phyloP scores from a whole-genome alignment of 108 stramenopile genomes.

The Nannochloropsis gaditana region DNA sequence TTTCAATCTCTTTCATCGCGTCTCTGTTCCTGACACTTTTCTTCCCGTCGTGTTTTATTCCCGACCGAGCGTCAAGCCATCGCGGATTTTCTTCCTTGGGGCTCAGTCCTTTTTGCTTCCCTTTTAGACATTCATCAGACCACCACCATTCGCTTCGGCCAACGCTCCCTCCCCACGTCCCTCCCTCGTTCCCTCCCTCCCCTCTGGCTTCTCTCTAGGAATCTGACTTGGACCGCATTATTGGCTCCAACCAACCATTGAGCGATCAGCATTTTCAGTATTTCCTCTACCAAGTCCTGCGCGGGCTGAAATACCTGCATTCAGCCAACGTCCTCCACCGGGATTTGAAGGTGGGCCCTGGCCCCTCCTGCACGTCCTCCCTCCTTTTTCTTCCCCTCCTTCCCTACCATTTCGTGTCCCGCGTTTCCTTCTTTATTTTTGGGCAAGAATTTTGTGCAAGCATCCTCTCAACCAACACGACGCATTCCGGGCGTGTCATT shows the following conservation, averaged over 20 bases:
- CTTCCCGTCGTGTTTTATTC: too few species aligned
- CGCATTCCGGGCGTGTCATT: neutral
- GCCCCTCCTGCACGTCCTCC: slow-evolving; percentile 15
- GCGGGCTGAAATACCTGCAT: slow-evolving; percentile 57
- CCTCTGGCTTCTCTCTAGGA: slow-evolving; percentile 28
- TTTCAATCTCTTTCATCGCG: too few species aligned
- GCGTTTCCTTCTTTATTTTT: too few species aligned
- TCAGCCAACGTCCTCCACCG: slow-evolving; percentile 53
- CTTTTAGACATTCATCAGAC: too few species aligned
- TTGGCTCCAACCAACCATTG: slow-evolving; percentile 47
- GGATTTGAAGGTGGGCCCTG: slow-evolving; percentile 37
- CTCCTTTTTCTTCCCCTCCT: neutral
- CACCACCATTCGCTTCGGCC: too few species aligned
- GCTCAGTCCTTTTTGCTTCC: too few species aligned
- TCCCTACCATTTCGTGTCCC: neutral
- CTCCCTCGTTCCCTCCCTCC: neutral
- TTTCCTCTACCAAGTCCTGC: slow-evolving; percentile 56
- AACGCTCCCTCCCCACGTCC: neutral
- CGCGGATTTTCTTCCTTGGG: too few species aligned
- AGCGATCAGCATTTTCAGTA: slow-evolving; percentile 58
- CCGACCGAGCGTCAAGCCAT: too few species aligned
- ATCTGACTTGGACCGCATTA: slow-evolving; percentile 56
- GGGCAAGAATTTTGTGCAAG: neutral
- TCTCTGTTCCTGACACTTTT: too few species aligned
- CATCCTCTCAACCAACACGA: too few species aligned